These are phyloP conservation scores for Calvatia gigantea DNA, from an alignment of 768 basidiomycete genomes.

Conservation along the genomic window DNA sequence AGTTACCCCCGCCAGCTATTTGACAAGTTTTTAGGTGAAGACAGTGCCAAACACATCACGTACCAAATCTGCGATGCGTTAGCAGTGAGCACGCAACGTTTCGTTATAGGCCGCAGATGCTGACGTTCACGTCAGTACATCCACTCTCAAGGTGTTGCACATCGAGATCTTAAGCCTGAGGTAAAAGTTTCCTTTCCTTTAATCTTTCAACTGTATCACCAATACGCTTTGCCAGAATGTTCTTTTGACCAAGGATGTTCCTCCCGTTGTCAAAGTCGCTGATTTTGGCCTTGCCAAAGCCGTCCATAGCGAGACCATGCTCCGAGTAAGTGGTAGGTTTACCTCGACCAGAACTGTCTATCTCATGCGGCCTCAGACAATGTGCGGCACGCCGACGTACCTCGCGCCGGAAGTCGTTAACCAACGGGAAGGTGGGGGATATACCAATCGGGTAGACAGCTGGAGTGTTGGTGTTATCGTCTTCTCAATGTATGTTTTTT, in stretches of 20 bases:
- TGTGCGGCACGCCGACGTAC: conserved; percentile 96
- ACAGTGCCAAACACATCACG: conserved; percentile 63
- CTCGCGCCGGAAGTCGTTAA: conserved; percentile 90
- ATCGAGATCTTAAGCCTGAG: conserved; percentile 93
- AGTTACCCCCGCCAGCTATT: background rate
- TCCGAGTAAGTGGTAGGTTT: conserved; percentile 48
- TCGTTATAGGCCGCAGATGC: background rate
- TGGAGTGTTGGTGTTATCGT: conserved; percentile 97
- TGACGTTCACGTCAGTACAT: conserved; percentile 43
- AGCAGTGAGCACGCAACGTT: conserved; percentile 39
- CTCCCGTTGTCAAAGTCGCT: conserved; percentile 82
- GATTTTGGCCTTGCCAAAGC: conserved; percentile 96
- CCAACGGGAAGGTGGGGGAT: conserved; percentile 63
- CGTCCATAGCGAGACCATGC: conserved; percentile 74
- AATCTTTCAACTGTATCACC: background rate
- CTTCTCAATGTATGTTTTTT: conserved; percentile 72
- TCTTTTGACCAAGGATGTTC: conserved; percentile 67
- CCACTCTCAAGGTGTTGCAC: conserved; percentile 74
- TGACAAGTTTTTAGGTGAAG: conserved; percentile 39
- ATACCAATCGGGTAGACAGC: conserved; percentile 87
- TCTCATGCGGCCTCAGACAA: conserved; percentile 49
- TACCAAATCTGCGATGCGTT: conserved; percentile 82
- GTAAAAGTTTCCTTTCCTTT: conserved; percentile 32
- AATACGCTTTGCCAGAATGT: conserved; percentile 58
- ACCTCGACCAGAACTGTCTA: background rate